A percentile compares a stretch with the other conserved stretches of the same genome.
phyloP scores from a whole-genome alignment of 1,139 yeast genomes.

The Geotrichum europaeum region DNA sequence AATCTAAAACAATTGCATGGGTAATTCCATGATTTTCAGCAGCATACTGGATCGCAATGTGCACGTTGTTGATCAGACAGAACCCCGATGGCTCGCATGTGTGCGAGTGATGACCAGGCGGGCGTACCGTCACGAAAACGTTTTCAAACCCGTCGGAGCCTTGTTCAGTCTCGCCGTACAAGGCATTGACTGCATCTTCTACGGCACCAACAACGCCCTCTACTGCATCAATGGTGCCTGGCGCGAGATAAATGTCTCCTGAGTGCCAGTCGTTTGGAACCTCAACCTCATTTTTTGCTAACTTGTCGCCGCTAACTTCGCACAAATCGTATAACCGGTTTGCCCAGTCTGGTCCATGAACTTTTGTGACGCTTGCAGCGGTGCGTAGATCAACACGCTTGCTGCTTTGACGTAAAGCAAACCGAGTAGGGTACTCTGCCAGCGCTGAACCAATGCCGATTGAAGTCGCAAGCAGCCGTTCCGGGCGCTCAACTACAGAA shows the following conservation, averaged over 20 bases:
- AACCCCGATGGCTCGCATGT: slow-evolving; percentile 83
- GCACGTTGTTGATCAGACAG: slow-evolving; percentile 76
- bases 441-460: slow-evolving; percentile 75
- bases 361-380: slow-evolving; percentile 54
- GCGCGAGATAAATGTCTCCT: slow-evolving; percentile 73
- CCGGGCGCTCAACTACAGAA: slow-evolving; percentile 80
- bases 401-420: slow-evolving; percentile 47
- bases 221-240: slow-evolving; percentile 62
- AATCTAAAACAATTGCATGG: slow-evolving; percentile 77
- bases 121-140: slow-evolving; percentile 67
- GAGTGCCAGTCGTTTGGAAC: slow-evolving; percentile 80
- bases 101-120: slow-evolving; percentile 91
- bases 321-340: slow-evolving; percentile 54
- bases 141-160: slow-evolving; percentile 42
- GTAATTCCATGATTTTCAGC: slow-evolving; percentile 57
- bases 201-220: slow-evolving; percentile 78
- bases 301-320: slow-evolving; percentile 50
- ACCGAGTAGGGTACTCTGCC: slow-evolving; percentile 60
- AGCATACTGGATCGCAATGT: slow-evolving; percentile 78
- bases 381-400: slow-evolving; percentile 45
- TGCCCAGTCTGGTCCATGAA: slow-evolving; percentile 80
- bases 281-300: slow-evolving; percentile 54
- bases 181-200: slow-evolving; percentile 63
- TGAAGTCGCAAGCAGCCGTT: slow-evolving; percentile 67
- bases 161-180: slow-evolving; percentile 34